Evolutionary conservation across 257 asterid species (phyloP), one percentile per base, ranked within the genome.

Genomic region (Misopates orontium): DNA sequence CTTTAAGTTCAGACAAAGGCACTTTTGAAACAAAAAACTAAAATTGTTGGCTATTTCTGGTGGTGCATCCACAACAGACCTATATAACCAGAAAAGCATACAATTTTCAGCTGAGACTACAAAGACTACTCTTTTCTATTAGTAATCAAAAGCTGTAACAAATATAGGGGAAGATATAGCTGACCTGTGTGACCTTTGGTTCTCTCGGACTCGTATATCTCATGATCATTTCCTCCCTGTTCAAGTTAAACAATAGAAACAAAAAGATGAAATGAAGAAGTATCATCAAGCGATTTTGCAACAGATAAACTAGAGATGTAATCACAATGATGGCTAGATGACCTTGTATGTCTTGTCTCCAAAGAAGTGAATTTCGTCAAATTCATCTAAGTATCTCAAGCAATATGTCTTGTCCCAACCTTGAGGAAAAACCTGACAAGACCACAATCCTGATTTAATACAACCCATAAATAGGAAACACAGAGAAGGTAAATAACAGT

Each of bases 401-500:
- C 97, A 94, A 69, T 84, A 94, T 16, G 97, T 94, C 85, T 90
- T 94, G 78, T 94, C 99, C 99, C 99, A 90, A 32, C 97, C 96
- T 71, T 70, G 90, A 71, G 97, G 99, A 42, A 94, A 94, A 73
- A 86, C 97, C 97, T 94, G 84, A 31, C 21, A 24, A 13, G 49
- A 67, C 41, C 53, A 69, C 52, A 67, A 60, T 60, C 56, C 11
- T 61, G 36, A 74, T n/a, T n/a, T n/a, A 70, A 65, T 22, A 49
- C 51, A 58, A 32, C 8, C 31, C 20, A 18, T 13, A 58, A 32
- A 18, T 18, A 17, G 0, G 40, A 64, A 25, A 60, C 8, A 28
- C 7, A 24, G 16, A 55, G n/a, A 65, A 49, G 19, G 31, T 19
- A 40, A 14, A 62, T 11, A 53, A 36, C 11, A 9, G 10, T 28